Evolutionary conservation across 768 basidiomycete genomes (phyloP), one percentile per base, ranked within the genome.

Genomic region (Boletus patriciae): DNA sequence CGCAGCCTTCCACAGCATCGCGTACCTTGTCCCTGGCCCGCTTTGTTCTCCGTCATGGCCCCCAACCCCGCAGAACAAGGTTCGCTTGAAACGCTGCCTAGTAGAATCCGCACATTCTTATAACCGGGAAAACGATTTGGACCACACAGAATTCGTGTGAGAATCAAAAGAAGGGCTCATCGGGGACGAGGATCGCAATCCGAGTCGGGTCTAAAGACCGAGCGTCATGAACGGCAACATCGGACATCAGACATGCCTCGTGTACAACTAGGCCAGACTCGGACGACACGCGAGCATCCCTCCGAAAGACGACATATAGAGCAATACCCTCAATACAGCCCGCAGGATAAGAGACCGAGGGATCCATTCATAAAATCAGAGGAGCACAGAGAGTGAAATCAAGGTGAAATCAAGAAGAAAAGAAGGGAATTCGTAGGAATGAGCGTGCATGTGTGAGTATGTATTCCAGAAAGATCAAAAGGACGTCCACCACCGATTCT

Each of bases 391-490:
- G 10, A 23, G 48, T 52, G 44, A 34, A 48, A 19, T 25, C 0
- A n/a, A 38, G 37, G 18, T 23, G 37, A 61, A 46, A 33, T 10
- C 23, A 29, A 49, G 58, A 56, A 51, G 37, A 55, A 38, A 16
- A 36, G 4, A 12, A 38, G 21, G 23, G 29, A 25, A 40, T 27
- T 50, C 48, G 41, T 66, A 73, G 52, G 51, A 72, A 66, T 56
- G 72, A 73, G 52, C 44, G 70, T 68, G 66, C 54, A 63, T 62
- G 64, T 52, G 50, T 63, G 54, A 52, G 64, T 62, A 63, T 61
- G 68, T 66, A 66, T 70, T 70, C 63, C 65, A 42, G 38, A 61
- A 50, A 64, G 50, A 67, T 59, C 55, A 52, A 52, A 29, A 51
- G 44, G 49, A 49, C 50, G 45, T 65, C 59, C 63, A 25, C 18